Percentiles rank a stretch among this genome's conserved stretches.
Conservation (phyloP, 2,329 filamentous ascomycete species). For the Diaporthe citri region DNA sequence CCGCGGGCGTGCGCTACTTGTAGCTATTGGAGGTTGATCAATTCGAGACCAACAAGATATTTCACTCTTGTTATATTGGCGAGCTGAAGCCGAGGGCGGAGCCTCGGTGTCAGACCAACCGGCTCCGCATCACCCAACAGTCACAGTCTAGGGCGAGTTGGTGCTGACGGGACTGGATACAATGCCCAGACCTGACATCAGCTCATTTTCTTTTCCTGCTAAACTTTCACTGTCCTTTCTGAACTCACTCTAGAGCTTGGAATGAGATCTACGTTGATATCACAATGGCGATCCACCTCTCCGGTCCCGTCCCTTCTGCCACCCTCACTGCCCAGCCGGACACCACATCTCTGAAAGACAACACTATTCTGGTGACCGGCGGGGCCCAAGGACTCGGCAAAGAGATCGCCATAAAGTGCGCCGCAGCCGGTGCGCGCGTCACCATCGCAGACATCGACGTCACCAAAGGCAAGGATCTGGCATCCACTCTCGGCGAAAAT, state of each 20-base stretch:
- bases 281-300: neutral
- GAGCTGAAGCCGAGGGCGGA: neutral
- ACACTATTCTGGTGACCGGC: neutral
- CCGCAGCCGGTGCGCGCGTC: neutral
- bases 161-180: neutral
- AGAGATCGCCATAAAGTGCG: neutral
- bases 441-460: constrained; percentile 19
- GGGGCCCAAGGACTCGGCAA: constrained; percentile 9
- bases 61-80: neutral
- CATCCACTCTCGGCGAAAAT: neutral
- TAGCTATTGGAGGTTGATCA: too few relatives aligned
- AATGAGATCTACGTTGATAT: too few relatives aligned
- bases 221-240: too few relatives aligned
- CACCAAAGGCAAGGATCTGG: neutral
- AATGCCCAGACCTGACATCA: neutral
- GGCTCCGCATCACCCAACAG: neutral
- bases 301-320: neutral
- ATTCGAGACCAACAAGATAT: too few relatives aligned
- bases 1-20: neutral
- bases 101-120: neutral
- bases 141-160: neutral
- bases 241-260: too few relatives aligned
- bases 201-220: too few relatives aligned
- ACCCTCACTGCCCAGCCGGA: neutral
- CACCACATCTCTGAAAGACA: neutral